Base-by-base conservation (phyloP, 2,329 filamentous ascomycete genomes). In the Alternaria angustiovoidea region DNA sequence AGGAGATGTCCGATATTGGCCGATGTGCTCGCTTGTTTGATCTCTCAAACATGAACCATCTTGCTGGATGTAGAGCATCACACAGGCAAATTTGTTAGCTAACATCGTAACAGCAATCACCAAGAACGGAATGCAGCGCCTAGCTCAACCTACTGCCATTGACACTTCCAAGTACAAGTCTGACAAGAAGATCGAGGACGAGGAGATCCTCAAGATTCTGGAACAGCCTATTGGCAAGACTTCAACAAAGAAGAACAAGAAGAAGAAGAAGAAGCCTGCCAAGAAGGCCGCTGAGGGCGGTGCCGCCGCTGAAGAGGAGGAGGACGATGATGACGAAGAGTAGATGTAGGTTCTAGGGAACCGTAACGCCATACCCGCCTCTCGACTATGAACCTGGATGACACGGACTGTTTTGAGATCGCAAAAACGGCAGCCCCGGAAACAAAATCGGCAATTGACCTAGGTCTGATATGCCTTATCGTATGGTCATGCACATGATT, bases 171-270 rank as follows among this genome's bases (percentile, higher is more conserved):
- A 94, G 84, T 88, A 90, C 85, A 91, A 97, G 87, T 90, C 92
- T 34, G 94, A 98, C 81, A 98, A 98, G 88, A 97, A 97, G 87
- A 97, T 99, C 75, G 90, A 89, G 68, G 94, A 98, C 67, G 93
- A 96, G 83, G 94, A 98, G 83, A 86, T 99, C 68, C 88, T 98
- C 72, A 92, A 95, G 86, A 94, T 98, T 67, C 87, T 99, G 52
- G 93, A 95, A 82, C 91, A 92, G 80, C 94, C 94, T 32, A 82
- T 97, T 72, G 82, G 84, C 62, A 87, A 86, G 76, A 82, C 84
- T 22, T 82, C 84, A 43, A 85, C 89, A 68, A 92, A 92, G 82
- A 91, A 92, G 83, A 93, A 94, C 79, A 94, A 93, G 78, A 94
- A 93, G 85, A 79, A 93, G 86, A 80, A 79, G 77, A 96, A 94